Evolutionary conservation across 2,329 filamentous ascomycete genomes (phyloP).

Genomic region (Coleophoma cylindrospora): DNA sequence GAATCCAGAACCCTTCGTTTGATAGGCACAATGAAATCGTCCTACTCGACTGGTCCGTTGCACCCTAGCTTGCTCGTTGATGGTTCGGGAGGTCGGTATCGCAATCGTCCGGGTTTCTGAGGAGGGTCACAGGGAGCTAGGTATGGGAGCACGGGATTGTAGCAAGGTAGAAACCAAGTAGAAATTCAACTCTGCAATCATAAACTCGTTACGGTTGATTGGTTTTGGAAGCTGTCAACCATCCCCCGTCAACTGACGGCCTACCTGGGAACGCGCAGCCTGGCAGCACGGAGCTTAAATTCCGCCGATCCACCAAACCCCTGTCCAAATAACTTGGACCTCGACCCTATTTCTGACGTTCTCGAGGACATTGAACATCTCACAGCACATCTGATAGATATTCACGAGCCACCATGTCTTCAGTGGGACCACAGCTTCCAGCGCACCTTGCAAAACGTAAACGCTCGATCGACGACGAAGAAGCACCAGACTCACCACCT

Average conservation of each 20-base stretch:
- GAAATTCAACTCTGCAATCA: neutral
- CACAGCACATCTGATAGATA: slow-evolving; percentile 2
- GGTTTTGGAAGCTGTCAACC: no score
- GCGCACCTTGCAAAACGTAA: slow-evolving; percentile 62
- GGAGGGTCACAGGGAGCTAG: neutral
- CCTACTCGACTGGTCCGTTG: no score
- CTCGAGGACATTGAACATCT: neutral
- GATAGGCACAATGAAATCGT: no score
- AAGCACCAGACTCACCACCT: slow-evolving; percentile 34
- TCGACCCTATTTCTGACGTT: neutral
- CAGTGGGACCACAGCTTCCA: slow-evolving; percentile 63
- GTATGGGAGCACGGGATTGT: neutral
- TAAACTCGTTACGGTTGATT: neutral
- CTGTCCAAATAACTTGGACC: slow-evolving; percentile 1
- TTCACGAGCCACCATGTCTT: slow-evolving; percentile 17
- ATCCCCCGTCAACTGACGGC: neutral
- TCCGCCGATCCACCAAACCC: no score
- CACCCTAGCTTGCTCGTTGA: neutral
- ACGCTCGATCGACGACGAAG: slow-evolving; percentile 38
- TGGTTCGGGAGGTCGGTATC: neutral
- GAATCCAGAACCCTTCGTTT: neutral
- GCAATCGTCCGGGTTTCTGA: neutral
- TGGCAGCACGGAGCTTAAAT: neutral
- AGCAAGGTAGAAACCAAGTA: neutral
- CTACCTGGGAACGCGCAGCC: neutral